phyloP scores from a whole-genome alignment of 2,329 filamentous ascomycete genomes.

The Phialemoniopsis sp. region DNA sequence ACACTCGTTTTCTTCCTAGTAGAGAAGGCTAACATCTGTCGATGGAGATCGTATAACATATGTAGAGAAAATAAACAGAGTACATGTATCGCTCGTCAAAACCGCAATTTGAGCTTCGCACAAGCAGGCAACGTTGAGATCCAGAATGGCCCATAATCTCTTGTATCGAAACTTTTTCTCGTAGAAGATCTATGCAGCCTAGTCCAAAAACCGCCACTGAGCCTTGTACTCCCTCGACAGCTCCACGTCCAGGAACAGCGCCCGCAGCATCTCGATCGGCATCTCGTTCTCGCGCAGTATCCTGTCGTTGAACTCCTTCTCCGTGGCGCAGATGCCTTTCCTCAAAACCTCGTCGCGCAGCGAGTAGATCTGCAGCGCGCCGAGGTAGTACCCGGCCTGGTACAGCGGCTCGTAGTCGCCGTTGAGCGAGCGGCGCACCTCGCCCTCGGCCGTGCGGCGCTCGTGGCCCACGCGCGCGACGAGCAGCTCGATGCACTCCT shows the following conservation, averaged over 20 bases:
- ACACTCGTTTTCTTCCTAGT: too few relatives aligned
- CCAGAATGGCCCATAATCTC: too few relatives aligned
- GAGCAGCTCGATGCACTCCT: conserved; percentile 52
- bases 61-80: too few relatives aligned
- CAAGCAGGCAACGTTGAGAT: too few relatives aligned
- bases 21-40: too few relatives aligned
- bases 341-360: conserved; percentile 44
- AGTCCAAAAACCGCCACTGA: conserved; percentile 38
- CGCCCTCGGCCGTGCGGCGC: conserved; percentile 53
- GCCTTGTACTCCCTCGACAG: conserved; percentile 38
- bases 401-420: conserved; percentile 55
- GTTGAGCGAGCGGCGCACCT: conserved; percentile 52
- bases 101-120: too few relatives aligned
- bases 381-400: conserved; percentile 56
- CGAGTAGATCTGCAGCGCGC: conserved; percentile 50
- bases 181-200: background rate
- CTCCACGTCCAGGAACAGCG: conserved; percentile 35
- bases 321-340: conserved; percentile 24
- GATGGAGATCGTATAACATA: too few relatives aligned
- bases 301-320: conserved; percentile 53
- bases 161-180: too few relatives aligned
- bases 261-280: conserved; percentile 50
- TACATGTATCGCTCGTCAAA: too few relatives aligned
- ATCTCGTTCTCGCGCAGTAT: conserved; percentile 47
- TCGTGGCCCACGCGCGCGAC: conserved; percentile 56